A percentile compares a stretch with the other conserved stretches of the same genome.
phyloP scores from a whole-genome alignment of 179 eudicot species.

The Camellia oleifera region DNA sequence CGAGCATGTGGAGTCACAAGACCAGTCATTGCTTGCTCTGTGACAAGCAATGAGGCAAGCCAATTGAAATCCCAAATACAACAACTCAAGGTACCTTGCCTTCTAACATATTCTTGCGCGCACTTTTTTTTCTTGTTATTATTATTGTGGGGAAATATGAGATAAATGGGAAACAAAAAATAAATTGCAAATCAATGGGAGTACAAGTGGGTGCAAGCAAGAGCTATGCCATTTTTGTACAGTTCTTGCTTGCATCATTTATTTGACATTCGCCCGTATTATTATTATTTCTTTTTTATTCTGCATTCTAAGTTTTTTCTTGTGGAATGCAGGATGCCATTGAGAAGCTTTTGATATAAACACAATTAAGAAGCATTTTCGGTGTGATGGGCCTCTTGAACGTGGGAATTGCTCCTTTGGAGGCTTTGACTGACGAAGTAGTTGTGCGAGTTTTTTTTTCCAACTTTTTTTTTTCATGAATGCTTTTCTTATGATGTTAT shows the following conservation, averaged over 20 bases:
- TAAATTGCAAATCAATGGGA: too few relatives aligned
- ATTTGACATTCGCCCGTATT: not conserved
- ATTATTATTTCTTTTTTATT: not conserved
- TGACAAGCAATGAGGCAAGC: slow-evolving; percentile 89
- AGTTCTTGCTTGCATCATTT: too few relatives aligned
- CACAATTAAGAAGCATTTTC: slow-evolving; percentile 9
- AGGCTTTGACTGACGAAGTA: slow-evolving; percentile 27
- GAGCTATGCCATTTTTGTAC: too few relatives aligned
- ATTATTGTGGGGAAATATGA: not conserved
- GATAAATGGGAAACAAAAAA: too few relatives aligned
- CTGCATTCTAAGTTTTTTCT: not conserved
- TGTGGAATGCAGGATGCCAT: slow-evolving; percentile 72
- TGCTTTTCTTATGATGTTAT: slow-evolving; percentile 6
- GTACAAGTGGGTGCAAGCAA: too few relatives aligned
- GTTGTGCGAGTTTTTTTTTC: slow-evolving; percentile 14
- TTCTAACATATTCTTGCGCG: not conserved
- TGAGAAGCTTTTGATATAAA: slow-evolving; percentile 78
- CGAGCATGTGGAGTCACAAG: slow-evolving; percentile 95
- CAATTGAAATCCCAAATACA: slow-evolving; percentile 84
- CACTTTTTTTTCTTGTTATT: not conserved
- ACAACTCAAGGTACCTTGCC: slow-evolving; percentile 63
- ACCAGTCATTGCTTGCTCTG: slow-evolving; percentile 88
- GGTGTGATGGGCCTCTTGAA: slow-evolving; percentile 25
- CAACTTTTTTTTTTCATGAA: not conserved
- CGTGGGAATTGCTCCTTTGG: slow-evolving; percentile 7